Base-by-base conservation (phyloP, 139 green algal species). In the Chlamydomonas schloesseri region DNA sequence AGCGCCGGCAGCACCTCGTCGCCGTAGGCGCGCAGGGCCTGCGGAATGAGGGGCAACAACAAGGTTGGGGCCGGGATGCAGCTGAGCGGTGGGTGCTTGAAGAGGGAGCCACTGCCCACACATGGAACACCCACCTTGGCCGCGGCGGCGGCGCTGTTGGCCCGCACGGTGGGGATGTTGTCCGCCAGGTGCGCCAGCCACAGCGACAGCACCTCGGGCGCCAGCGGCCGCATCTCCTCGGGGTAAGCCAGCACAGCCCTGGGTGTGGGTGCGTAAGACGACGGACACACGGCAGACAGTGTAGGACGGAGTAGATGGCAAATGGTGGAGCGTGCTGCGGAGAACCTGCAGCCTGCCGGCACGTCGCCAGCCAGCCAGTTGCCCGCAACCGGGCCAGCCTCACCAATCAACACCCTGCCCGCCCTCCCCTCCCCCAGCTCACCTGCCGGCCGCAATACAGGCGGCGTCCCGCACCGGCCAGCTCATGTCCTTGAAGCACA, bases 161-260 rank as follows among this genome's bases (percentile, higher is more conserved):
- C 93, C 2, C 97, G 90, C 69, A 99, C 96, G 8, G 93, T 96
- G 55, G 89, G 93, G n/a, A 98, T 95, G 92, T 98, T 98, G 90
- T 99, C 97, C 84, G 91, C 92, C 68, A 99, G 91, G 85, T 98
- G 96, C 15, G 90, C 92, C 47, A 95, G 82, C 97, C 97, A 99
- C 47, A 98, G 85, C 0, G 82, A 53, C 42, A 93, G 95, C 42
- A 98, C 88, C 84, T 97, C 89, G 21, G 83, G 77, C 33, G 96
- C 75, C 17, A 91, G 72, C 24, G 88, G 68, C 6, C 64, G 31
- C 13, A 91, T 88, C 53, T 94, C 92, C 15, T 93, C 89, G 2
- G 95, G 94, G 77, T 94, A 97, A 0, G 91, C 87, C 15, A 91
- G 29, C 53, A 95, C 96, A 62, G 89, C 94, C 60, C 88, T 93